Percentiles rank a stretch among this genome's conserved stretches.
phyloP scores from a whole-genome alignment of 2,329 filamentous ascomycete genomes.

The Apiospora marii region DNA sequence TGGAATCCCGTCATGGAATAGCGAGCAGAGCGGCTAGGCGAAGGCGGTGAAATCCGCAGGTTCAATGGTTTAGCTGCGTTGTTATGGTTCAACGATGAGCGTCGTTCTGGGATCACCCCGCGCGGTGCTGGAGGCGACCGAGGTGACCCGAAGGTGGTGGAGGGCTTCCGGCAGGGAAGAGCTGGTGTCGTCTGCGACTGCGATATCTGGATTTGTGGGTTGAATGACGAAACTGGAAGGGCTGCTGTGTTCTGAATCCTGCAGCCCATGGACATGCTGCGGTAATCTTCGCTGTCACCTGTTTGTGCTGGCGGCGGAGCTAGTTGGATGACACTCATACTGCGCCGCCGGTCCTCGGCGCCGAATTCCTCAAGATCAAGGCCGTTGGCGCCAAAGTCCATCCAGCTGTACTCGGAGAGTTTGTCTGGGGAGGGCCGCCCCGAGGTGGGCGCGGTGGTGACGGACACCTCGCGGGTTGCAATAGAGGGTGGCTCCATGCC shows the following conservation, averaged over 20 bases:
- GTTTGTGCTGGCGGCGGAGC: slow-evolving; percentile 22
- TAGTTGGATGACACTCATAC: slow-evolving; percentile 36
- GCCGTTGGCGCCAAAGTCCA: slow-evolving; percentile 32
- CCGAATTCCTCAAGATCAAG: slow-evolving; percentile 35
- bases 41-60: neutral
- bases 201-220: slow-evolving; percentile 12
- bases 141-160: slow-evolving; percentile 12
- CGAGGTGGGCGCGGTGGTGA: slow-evolving; percentile 50
- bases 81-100: slow-evolving; percentile 24
- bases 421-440: slow-evolving; percentile 37
- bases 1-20: slow-evolving; percentile 1
- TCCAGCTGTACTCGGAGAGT: slow-evolving; percentile 39
- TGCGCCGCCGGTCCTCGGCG: slow-evolving; percentile 35
- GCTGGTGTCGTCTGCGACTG: neutral
- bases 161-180: neutral
- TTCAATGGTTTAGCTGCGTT: neutral
- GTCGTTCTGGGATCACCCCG: slow-evolving; percentile 23
- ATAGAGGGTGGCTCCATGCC: slow-evolving; percentile 44
- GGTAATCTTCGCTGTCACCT: slow-evolving; percentile 30
- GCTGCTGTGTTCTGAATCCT: slow-evolving; percentile 16
- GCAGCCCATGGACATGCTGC: slow-evolving; percentile 36
- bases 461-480: slow-evolving; percentile 46
- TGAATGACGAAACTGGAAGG: slow-evolving; percentile 28
- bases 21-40: slow-evolving; percentile 12
- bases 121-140: neutral